Conservation (phyloP, 345 rosid genomes). For the Triadica sebifera region DNA sequence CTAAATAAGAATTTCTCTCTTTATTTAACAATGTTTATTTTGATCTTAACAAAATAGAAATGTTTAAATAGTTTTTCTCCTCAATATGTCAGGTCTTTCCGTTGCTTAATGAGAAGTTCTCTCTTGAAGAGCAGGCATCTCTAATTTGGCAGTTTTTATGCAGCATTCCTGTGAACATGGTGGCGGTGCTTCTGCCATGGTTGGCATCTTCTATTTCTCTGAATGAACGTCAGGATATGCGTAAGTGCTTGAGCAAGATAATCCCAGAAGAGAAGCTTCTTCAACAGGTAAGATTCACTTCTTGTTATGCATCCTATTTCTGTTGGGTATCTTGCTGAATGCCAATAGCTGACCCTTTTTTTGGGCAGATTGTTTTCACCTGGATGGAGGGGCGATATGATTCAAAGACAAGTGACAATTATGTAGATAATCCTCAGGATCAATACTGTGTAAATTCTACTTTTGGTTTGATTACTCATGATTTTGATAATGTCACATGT, state of each 20-base stretch:
- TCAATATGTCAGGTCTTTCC: conserved; percentile 53
- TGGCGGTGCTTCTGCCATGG: conserved; percentile 66
- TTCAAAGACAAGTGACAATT: conserved; percentile 22
- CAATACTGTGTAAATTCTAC: conserved; percentile 39
- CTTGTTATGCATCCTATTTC: not conserved
- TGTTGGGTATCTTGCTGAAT: conserved; percentile 12
- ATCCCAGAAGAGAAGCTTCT: conserved; percentile 65
- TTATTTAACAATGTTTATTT: not conserved
- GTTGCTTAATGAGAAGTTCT: conserved; percentile 57
- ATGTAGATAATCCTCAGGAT: conserved; percentile 34
- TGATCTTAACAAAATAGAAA: conserved; percentile 6
- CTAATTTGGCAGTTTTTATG: conserved; percentile 69
- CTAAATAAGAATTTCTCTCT: not conserved
- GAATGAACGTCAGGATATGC: conserved; percentile 49
- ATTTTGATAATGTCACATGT: conserved; percentile 41
- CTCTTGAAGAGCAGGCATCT: conserved; percentile 62
- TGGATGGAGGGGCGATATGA: conserved; percentile 66
- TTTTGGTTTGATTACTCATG: conserved; percentile 34
- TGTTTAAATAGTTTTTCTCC: conserved; percentile 9
- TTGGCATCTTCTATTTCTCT: conserved; percentile 53
- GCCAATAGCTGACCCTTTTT: conserved; percentile 10
- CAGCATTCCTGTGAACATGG: conserved; percentile 65
- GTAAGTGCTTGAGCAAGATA: conserved; percentile 47
- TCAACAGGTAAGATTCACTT: conserved; percentile 46
- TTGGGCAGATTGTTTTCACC: conserved; percentile 65